Conservation (phyloP, 2,329 filamentous ascomycete species). For the Cyphellophora attinorum region DNA sequence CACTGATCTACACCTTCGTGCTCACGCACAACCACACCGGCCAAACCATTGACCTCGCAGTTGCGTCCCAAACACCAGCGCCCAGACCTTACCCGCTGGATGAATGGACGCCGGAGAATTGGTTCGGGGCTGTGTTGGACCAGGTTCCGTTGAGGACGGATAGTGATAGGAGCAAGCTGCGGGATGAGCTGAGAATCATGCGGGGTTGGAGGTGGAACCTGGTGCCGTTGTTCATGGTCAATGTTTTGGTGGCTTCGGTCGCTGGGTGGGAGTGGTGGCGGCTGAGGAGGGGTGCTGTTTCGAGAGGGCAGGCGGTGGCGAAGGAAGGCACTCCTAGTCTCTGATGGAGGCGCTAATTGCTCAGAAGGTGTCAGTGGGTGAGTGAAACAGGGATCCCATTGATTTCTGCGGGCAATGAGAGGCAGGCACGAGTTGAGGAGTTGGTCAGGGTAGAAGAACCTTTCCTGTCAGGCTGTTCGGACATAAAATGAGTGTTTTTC, state of each 20-base stretch:
- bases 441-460: too few relatives aligned
- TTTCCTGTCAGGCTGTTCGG: too few relatives aligned
- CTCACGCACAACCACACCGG: conserved; percentile 11
- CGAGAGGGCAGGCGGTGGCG: background rate
- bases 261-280: conserved; percentile 8
- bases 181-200: conserved; percentile 13
- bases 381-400: too few relatives aligned
- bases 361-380: too few relatives aligned
- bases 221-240: conserved; percentile 16
- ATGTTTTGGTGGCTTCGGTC: conserved; percentile 6
- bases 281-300: conserved; percentile 1
- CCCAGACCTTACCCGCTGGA: conserved; percentile 22
- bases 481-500: too few relatives aligned
- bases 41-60: conserved; percentile 17
- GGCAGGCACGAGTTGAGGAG: too few relatives aligned
- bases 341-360: too few relatives aligned
- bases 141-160: conserved; percentile 10
- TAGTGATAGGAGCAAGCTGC: conserved; percentile 11
- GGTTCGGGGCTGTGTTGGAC: conserved; percentile 15
- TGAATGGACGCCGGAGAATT: conserved; percentile 19
- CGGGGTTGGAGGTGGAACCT: conserved; percentile 17
- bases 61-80: conserved; percentile 21
- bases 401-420: too few relatives aligned
- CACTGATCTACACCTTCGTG: conserved; percentile 17
- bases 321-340: too few relatives aligned